These are phyloP conservation scores for Alisma plantagoaquatica DNA, from an alignment of 106 monocot species.

Conservation along the genomic window DNA sequence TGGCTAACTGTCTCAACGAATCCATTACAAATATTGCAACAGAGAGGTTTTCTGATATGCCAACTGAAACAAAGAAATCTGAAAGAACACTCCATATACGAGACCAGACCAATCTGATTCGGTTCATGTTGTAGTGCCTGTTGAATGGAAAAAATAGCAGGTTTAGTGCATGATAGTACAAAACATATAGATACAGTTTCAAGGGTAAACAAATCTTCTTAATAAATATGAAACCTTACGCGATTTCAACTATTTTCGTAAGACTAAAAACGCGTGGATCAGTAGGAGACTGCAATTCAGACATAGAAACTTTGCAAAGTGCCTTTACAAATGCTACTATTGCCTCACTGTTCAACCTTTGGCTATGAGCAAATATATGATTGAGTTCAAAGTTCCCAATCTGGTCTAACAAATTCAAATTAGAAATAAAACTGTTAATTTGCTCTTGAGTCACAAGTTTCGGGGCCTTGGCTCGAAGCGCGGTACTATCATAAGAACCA, in stretches of 20 bases:
- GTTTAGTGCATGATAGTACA: neutral
- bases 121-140: constrained; percentile 99
- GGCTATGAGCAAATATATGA: constrained; percentile 94
- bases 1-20: constrained; percentile 79
- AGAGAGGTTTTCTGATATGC: constrained; percentile 86
- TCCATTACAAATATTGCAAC: constrained; percentile 99
- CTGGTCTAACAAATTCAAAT: constrained; percentile 84
- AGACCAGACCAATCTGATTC: constrained; percentile 94
- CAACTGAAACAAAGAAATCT: constrained; percentile 91
- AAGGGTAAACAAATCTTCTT: neutral
- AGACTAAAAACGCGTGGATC: constrained; percentile 96
- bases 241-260: constrained; percentile 97
- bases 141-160: constrained; percentile 11
- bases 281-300: constrained; percentile 85
- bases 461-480: constrained; percentile 40
- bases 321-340: constrained; percentile 97
- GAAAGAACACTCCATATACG: constrained; percentile 94
- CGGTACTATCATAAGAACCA: constrained; percentile 88
- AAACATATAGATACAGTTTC: no score
- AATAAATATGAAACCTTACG: constrained; percentile 38
- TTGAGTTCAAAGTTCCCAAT: constrained; percentile 91
- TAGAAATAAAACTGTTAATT: constrained; percentile 89
- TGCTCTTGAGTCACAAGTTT: constrained; percentile 77
- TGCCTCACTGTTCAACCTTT: constrained; percentile 92
- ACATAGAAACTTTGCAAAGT: constrained; percentile 93